These are phyloP conservation scores for Debaryomyces tyrocola DNA, from an alignment of 805 yeast species.

Conservation along the genomic window DNA sequence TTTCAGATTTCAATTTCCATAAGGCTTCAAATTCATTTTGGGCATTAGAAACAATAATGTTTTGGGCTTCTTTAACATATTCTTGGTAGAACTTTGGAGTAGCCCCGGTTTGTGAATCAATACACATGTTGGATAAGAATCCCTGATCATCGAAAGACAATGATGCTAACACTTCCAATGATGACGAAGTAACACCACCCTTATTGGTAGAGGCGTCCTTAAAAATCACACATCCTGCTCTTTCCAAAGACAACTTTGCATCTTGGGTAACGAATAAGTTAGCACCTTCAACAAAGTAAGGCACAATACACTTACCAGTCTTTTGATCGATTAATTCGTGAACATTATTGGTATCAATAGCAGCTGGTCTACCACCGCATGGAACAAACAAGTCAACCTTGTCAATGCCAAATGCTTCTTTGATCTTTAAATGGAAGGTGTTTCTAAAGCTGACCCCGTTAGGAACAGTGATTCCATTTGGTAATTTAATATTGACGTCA, in stretches of 20 bases:
- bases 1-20: conserved; percentile 70
- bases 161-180: conserved; percentile 92
- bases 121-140: conserved; percentile 79
- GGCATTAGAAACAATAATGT: conserved; percentile 74
- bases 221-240: conserved; percentile 82
- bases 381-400: conserved; percentile 88
- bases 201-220: conserved; percentile 97
- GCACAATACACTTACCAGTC: conserved; percentile 75
- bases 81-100: conserved; percentile 74
- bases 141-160: conserved; percentile 84
- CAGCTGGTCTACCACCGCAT: conserved; percentile 98
- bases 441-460: conserved; percentile 91
- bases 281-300: conserved; percentile 96
- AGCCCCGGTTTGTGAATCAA: conserved; percentile 48
- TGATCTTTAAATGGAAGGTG: conserved; percentile 75
- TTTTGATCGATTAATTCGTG: conserved; percentile 65
- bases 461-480: conserved; percentile 71
- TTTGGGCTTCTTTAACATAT: conserved; percentile 86
- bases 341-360: conserved; percentile 86
- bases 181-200: conserved; percentile 98
- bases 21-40: conserved; percentile 79
- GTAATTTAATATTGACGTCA: conserved; percentile 75
- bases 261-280: conserved; percentile 92
- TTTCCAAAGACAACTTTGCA: conserved; percentile 83
- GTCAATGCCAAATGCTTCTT: conserved; percentile 57